Base-by-base conservation (phyloP, 106 monocot genomes). In the Platanthera guangdongensis region DNA sequence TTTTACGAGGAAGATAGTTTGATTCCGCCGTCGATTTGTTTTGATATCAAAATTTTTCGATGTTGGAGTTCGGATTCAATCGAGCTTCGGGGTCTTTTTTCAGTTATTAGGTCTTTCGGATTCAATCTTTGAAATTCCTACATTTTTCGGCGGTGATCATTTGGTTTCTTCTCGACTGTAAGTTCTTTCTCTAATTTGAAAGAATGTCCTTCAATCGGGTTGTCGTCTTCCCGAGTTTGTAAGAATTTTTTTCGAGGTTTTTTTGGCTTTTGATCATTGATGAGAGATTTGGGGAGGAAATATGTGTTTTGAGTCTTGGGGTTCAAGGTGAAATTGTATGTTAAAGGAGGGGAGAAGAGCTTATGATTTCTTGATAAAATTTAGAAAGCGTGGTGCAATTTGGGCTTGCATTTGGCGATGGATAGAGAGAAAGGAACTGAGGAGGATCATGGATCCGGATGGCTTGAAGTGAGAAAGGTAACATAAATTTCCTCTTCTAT, bases 381-480 rank as follows among this genome's bases (percentile, higher is more conserved):
- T 72, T 14, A 28, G 6, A 48, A 48, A 69, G 47, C 1, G 48
- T 46, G n/a, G 70, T n/a, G 70, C 70, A 71, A 2, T 8, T 48
- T 47, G n/a, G n/a, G 72, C 18, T 70, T 70, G 15, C 68, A 14
- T 57, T 72, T 76, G 57, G 69, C 52, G 72, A 91, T 91, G 91
- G 88, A 84, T 65, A 81, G 78, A 22, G 83, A 80, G 48, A 73
- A 57, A 12, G 82, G 54, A 70, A 78, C 75, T 52, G 85, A 76
- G 6, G 88, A 90, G 73, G 90, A 95, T 84, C 83, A 82, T 75
- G 82, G 83, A 50, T 86, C 87, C 3, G 95, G 90, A 12, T 96
- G 95, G 95, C 55, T 84, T 64, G 93, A 93, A 81, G 95, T 96
- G 72, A 93, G 89, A 76, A 96, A 88, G 93, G 95, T 96, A 77